These are phyloP conservation scores for Lathyrus sativus DNA, from an alignment of 306 rosid species.

Conservation along the genomic window DNA sequence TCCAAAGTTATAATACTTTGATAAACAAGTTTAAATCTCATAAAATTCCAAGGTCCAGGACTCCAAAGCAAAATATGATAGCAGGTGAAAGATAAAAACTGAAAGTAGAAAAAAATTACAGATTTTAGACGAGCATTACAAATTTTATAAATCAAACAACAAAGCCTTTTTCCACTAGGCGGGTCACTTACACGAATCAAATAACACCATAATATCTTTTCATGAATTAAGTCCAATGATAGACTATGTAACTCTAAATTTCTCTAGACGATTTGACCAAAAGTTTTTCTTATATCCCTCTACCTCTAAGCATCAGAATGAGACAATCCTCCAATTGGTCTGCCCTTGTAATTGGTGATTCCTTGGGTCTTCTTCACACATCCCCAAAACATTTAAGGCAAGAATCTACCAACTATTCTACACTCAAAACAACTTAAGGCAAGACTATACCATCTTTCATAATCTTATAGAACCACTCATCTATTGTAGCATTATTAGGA, in stretches of 20 bases:
- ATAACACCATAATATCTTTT: background rate
- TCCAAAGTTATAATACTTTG: slow-evolving; percentile 3
- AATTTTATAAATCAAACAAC: background rate
- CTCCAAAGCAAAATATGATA: slow-evolving; percentile 7
- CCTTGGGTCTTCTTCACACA: background rate
- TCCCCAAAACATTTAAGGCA: background rate
- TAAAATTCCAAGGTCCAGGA: slow-evolving; percentile 16
- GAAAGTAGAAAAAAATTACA: slow-evolving; percentile 2
- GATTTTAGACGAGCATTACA: slow-evolving; percentile 9
- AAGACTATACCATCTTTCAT: background rate
- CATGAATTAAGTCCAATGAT: slow-evolving; percentile 10
- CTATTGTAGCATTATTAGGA: background rate
- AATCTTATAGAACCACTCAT: background rate
- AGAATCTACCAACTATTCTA: slow-evolving; percentile 5
- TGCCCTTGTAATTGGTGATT: background rate
- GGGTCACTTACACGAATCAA: background rate
- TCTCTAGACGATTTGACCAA: background rate
- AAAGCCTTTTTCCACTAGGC: background rate
- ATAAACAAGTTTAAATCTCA: slow-evolving; percentile 25
- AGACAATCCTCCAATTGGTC: slow-evolving; percentile 8
- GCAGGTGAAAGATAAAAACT: slow-evolving; percentile 15
- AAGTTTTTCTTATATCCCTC: slow-evolving; percentile 1
- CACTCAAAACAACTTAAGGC: background rate
- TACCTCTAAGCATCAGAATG: background rate
- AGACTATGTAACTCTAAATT: slow-evolving; percentile 18